A percentile compares a stretch with the other conserved stretches of the same genome.
Evolutionary conservation across 176 grass and related monocot species (phyloP).

Genomic region (Hyparrhenia diplandra): DNA sequence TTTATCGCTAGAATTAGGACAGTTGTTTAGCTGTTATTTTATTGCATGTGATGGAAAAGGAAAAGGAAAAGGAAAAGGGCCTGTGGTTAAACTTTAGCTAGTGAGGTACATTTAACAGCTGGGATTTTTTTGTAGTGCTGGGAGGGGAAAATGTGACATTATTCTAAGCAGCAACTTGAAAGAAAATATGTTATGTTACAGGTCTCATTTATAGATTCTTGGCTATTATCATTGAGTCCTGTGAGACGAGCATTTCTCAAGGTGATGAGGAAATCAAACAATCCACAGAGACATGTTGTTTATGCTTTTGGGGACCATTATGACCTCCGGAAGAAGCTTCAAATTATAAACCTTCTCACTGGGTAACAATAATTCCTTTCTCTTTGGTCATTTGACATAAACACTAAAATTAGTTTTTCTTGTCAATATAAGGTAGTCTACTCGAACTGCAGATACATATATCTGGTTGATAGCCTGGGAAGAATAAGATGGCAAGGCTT

Average conservation of each 20-base stretch:
- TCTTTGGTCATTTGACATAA: not conserved
- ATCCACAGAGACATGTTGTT: conserved; percentile 46
- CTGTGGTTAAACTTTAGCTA: not conserved
- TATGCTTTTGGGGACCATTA: conserved; percentile 76
- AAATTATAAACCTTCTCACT: conserved; percentile 90
- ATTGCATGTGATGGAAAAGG: not conserved
- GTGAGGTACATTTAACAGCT: not conserved
- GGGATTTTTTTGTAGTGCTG: not conserved
- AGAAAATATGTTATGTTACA: conserved; percentile 35
- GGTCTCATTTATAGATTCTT: conserved; percentile 89
- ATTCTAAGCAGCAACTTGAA: conserved; percentile 7
- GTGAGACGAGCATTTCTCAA: conserved; percentile 55
- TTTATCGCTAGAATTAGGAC: not conserved
- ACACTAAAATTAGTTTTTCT: not conserved
- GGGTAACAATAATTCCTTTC: conserved; percentile 47
- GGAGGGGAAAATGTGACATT: not conserved
- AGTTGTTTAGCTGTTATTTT: not conserved
- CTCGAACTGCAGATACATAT: conserved; percentile 65
- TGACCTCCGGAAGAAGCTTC: conserved; percentile 65
- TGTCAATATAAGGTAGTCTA: conserved; percentile 6
- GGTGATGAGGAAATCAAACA: conserved; percentile 58
- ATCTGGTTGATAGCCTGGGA: conserved; percentile 64
- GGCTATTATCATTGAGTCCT: conserved; percentile 64
- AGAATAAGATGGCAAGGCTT: conserved; percentile 96
- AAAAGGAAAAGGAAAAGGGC: too few relatives aligned